Base-by-base conservation (phyloP, 1,139 yeast species). In the Debaryomyces sp. region DNA sequence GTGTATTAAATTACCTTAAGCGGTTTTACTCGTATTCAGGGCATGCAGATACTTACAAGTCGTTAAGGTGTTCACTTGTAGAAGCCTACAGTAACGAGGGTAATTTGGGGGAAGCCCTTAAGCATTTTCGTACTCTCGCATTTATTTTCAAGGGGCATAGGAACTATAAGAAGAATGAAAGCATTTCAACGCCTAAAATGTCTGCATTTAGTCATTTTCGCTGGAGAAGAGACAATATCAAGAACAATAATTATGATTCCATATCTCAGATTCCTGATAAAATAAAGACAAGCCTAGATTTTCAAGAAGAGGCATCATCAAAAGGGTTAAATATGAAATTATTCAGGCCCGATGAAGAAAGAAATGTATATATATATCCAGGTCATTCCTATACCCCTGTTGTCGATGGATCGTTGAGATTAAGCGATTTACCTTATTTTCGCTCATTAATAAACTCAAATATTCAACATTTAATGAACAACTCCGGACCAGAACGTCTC, bases 11-110 rank as follows among this genome's bases (percentile, higher is more conserved):
- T 9, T 75, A 75, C 52, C 73, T 75, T 57, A 68, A 70, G 52
- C 54, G 77, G 37, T 75, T 66, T 51, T 75, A 73, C 56, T 74
- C 79, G 0, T 65, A 66, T 42, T 55, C 60, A 15, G 64, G 68
- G n/a, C 70, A 73, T 49, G 53, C 62, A 35, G 49, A 46, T 6
- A 58, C 63, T 1, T 73, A 65, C 49, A 67, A 67, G 47, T 43
- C 66, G 1, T 56, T 75, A 26, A 53, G 59, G 26, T 60, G 68
- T 0, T 54, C 64, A 2, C 51, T 62, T 24, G 70, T 75, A 6
- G 80, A 75, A 54, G 62, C 72, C 0, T 61, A 64, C 40, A 61
- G 77, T 37, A 46, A 53, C 8, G 42, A 52, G 8, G 66, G 63
- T 0, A 61, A 70, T 45, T 46, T 66, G 3, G 46, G 51, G 2